Evolutionary conservation across 2,329 filamentous ascomycete species (phyloP), one percentile per base, ranked within the genome.

Genomic region (Didymella glomerata): DNA sequence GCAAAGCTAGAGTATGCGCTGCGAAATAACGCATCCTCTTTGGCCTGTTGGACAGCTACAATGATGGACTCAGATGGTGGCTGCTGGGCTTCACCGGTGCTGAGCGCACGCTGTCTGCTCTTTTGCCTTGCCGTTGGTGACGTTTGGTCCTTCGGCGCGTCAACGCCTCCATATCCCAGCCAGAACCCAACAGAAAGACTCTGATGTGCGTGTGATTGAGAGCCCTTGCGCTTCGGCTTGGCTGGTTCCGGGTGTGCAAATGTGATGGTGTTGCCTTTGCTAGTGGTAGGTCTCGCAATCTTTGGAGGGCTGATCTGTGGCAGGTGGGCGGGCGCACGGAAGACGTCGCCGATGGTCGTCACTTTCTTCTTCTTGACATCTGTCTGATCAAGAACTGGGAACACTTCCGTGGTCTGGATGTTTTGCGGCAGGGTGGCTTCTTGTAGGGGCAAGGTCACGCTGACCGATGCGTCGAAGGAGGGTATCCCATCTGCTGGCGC

Each of bases 1-100:
- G 91, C 91, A 74, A 93, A 94, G 69, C 89, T 90, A 0, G 90
- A 92, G 74, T 93, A 94, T 1, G 88, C 90, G 54, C 89, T 87
- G 28, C 90, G 85, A 71, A 93, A 94, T 10, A 93, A 79, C 0
- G 88, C 84, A 66, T 93, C 90, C 77, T 92, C 86, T 72, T 90
- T 89, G 3, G 86, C 85, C 67, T 86, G 81, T 69, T 90, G 71
- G 4, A 75, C 66, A 14, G 77, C 77, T n/a, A 70, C 70, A 10
- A 76, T 65, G 11, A 76, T 72, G 0, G 75, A 73, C 47, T 80
- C 78, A 14, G 78, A 77, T 1, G 74, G 71, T 47, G 66, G 72
- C 83, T 84, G 84, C 76, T 87, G 85, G 72, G 84, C 65, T 83
- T 88, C 40, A 79, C 88, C 70, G 85, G 81, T 80, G 68, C 89